These are phyloP conservation scores for Pyrus betulifolia DNA, from an alignment of 306 rosid genomes.

Conservation along the genomic window DNA sequence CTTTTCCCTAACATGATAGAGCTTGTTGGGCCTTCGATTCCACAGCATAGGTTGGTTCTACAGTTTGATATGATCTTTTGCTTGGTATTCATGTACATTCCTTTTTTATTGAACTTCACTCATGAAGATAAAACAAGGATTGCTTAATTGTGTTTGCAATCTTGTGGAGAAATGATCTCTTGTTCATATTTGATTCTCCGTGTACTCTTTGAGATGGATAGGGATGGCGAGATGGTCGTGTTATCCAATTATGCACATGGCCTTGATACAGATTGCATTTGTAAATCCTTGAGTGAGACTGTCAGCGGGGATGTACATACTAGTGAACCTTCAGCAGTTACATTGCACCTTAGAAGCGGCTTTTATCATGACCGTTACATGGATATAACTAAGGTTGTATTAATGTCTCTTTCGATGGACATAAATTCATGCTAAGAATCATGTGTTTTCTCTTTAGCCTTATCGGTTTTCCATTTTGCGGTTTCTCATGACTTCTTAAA, in stretches of 20 bases:
- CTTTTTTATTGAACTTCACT: not conserved
- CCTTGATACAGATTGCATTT: slow-evolving; percentile 43
- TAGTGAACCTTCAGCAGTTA: slow-evolving; percentile 30
- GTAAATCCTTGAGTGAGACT: slow-evolving; percentile 48
- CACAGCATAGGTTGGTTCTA: slow-evolving; percentile 55
- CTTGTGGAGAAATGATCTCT: not conserved
- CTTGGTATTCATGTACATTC: not conserved
- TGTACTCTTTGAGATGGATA: slow-evolving; percentile 32
- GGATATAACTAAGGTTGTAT: slow-evolving; percentile 55
- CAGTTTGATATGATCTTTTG: slow-evolving; percentile 4
- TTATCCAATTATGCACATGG: slow-evolving; percentile 48
- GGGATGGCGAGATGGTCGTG: slow-evolving; percentile 67
- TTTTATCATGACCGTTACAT: slow-evolving; percentile 69
- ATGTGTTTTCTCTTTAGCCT: not conserved
- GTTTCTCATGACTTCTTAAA: slow-evolving; percentile 1
- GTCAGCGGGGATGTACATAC: slow-evolving; percentile 9
- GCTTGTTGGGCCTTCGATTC: slow-evolving; percentile 78
- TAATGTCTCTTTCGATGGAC: not conserved
- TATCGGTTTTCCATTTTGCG: not conserved
- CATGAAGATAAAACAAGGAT: not conserved
- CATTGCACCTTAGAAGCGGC: slow-evolving; percentile 65
- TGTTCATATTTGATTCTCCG: not conserved
- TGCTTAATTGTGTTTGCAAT: not conserved
- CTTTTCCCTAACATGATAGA: slow-evolving; percentile 73
- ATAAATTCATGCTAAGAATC: not conserved